Evolutionary conservation across 345 rosid species (phyloP).

Genomic region (Raphanus sativus): DNA sequence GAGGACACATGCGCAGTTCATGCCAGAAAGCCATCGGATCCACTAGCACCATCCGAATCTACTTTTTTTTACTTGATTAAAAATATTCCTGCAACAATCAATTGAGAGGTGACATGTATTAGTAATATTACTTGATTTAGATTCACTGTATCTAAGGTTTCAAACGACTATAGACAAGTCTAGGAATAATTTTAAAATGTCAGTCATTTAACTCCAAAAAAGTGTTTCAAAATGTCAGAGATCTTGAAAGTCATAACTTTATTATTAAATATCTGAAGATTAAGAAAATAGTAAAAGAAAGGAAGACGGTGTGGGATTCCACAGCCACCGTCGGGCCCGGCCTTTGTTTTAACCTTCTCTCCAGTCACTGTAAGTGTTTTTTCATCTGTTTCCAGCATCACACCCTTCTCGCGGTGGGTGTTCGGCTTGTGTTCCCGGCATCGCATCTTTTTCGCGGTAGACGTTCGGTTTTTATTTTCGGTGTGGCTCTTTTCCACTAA

Average conservation of each 20-base stretch:
- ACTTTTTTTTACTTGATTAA: background rate
- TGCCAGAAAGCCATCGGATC: conserved; percentile 17
- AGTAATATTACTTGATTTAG: conserved; percentile 5
- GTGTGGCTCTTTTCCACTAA: too few species aligned
- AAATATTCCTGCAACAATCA: background rate
- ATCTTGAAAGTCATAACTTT: background rate
- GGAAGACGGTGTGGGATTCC: too few species aligned
- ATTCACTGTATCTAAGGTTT: conserved; percentile 26
- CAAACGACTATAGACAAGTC: conserved; percentile 12
- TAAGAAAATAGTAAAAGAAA: background rate
- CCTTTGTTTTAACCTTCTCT: too few species aligned
- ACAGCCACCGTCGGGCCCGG: too few species aligned
- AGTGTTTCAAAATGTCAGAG: background rate
- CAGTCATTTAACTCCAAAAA: background rate
- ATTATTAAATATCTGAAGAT: background rate
- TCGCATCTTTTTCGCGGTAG: too few species aligned
- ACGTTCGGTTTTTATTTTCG: too few species aligned
- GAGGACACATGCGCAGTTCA: conserved; percentile 8
- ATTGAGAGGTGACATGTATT: background rate
- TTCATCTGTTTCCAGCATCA: too few species aligned
- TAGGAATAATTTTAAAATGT: conserved; percentile 1
- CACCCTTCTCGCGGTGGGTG: too few species aligned
- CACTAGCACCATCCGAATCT: conserved; percentile 10
- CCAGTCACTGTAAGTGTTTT: too few species aligned
- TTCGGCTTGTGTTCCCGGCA: too few species aligned